These are phyloP conservation scores for Daphne laureola DNA, from an alignment of 441 rosid species.

Conservation along the genomic window DNA sequence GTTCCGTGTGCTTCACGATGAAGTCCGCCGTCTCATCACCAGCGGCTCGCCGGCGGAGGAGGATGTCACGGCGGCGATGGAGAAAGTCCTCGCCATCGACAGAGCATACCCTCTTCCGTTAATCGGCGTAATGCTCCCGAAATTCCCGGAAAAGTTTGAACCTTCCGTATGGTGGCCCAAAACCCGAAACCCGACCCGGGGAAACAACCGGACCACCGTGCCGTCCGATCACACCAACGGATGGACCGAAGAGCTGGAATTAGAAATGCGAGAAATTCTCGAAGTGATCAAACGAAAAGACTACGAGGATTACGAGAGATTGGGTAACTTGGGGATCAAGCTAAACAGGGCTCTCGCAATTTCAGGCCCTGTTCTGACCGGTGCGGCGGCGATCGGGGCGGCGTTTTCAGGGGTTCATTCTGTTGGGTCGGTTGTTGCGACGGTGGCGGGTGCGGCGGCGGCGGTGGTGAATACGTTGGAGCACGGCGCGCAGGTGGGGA, in stretches of 20 bases:
- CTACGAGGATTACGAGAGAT: slow-evolving; percentile 47
- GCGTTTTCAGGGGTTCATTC: slow-evolving; percentile 21
- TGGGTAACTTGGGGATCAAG: slow-evolving; percentile 45
- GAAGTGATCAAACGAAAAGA: slow-evolving; percentile 49
- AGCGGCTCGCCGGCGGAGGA: slow-evolving; percentile 16
- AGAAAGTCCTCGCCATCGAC: slow-evolving; percentile 52
- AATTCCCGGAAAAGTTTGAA: slow-evolving; percentile 41
- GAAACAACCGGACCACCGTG: neutral
- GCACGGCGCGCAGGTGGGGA: slow-evolving; percentile 69
- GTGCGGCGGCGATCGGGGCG: slow-evolving; percentile 48
- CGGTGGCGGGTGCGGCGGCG: slow-evolving; percentile 44
- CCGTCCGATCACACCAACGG: slow-evolving; percentile 21
- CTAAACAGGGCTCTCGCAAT: slow-evolving; percentile 50
- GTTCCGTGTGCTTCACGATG: slow-evolving; percentile 37
- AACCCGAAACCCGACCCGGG: neutral
- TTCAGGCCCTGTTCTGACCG: slow-evolving; percentile 56
- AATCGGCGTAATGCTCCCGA: slow-evolving; percentile 55
- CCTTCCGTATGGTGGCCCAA: slow-evolving; percentile 69
- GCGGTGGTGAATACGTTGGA: slow-evolving; percentile 45
- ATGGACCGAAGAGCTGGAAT: slow-evolving; percentile 43
- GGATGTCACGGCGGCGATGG: slow-evolving; percentile 42
- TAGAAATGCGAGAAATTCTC: slow-evolving; percentile 39
- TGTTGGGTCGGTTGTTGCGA: slow-evolving; percentile 23
- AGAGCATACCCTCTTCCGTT: slow-evolving; percentile 56
- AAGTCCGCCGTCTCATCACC: slow-evolving; percentile 25